Evolutionary conservation across 495 filamentous ascomycete genomes (phyloP).

Genomic region (Penicillium canescens): DNA sequence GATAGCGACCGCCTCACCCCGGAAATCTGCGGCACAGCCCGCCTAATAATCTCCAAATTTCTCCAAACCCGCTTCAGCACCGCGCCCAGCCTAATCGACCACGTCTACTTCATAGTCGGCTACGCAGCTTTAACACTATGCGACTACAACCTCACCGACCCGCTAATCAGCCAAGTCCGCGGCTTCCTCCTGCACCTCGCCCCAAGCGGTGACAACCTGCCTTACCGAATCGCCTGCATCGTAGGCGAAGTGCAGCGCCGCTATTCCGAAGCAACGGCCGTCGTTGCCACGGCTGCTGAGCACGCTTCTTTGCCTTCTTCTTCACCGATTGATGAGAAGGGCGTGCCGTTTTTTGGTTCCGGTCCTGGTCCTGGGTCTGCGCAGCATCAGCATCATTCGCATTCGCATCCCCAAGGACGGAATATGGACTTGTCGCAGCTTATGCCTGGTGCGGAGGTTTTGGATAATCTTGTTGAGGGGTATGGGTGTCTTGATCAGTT

Average conservation of each 20-base stretch:
- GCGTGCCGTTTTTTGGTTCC: not conserved
- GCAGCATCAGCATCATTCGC: not conserved
- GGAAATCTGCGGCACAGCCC: constrained; percentile 35
- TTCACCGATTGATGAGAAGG: not conserved
- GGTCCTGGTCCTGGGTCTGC: too few species aligned
- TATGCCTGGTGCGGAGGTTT: constrained; percentile 13
- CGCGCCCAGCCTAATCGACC: constrained; percentile 36
- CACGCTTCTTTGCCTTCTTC: constrained; percentile 10
- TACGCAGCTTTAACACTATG: constrained; percentile 45
- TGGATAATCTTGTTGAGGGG: constrained; percentile 25
- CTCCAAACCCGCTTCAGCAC: constrained; percentile 34
- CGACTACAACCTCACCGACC: constrained; percentile 38
- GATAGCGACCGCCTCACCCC: constrained; percentile 29
- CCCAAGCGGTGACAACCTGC: constrained; percentile 38
- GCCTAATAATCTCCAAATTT: constrained; percentile 36
- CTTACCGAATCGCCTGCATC: constrained; percentile 35
- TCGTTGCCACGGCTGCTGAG: constrained; percentile 1
- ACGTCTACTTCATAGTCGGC: constrained; percentile 39
- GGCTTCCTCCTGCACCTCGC: constrained; percentile 39
- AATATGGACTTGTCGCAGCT: constrained; percentile 22
- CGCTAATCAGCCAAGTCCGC: constrained; percentile 39
- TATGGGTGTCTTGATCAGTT: constrained; percentile 28
- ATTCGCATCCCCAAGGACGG: not conserved
- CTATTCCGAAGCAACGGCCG: constrained; percentile 20
- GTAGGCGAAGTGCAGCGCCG: constrained; percentile 30